phyloP scores from a whole-genome alignment of 192 early-diverging fungal genomes.

The Backusella tuberculispora region DNA sequence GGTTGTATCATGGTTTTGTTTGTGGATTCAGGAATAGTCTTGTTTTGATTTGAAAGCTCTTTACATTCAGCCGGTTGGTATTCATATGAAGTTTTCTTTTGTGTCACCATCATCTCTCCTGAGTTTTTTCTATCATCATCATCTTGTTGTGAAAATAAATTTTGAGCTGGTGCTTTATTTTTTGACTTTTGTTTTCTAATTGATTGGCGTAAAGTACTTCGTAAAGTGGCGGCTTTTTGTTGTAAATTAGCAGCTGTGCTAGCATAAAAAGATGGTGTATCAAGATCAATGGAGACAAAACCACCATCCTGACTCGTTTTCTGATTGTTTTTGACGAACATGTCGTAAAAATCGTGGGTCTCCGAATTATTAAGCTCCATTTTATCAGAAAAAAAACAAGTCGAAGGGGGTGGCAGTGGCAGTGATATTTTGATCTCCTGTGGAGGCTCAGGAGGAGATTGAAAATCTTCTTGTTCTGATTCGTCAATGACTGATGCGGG shows the following conservation, averaged over 20 bases:
- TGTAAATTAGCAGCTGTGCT: slow-evolving; percentile 11
- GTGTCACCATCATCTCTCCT: background rate
- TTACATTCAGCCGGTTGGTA: background rate
- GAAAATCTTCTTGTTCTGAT: background rate
- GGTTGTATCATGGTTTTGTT: background rate
- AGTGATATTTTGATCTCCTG: slow-evolving; percentile 28
- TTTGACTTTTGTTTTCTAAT: slow-evolving; percentile 16
- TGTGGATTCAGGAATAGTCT: background rate
- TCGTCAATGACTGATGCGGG: slow-evolving; percentile 7
- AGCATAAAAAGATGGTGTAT: slow-evolving; percentile 16
- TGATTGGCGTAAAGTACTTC: slow-evolving; percentile 27
- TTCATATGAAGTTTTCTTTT: slow-evolving; percentile 8
- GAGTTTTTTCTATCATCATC: background rate
- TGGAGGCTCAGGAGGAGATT: slow-evolving; percentile 17
- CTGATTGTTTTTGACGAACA: slow-evolving; percentile 14
- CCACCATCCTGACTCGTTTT: background rate
- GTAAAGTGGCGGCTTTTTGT: slow-evolving; percentile 31
- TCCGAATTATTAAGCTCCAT: slow-evolving; percentile 27
- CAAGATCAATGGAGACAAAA: slow-evolving; percentile 20
- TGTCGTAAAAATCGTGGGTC: slow-evolving; percentile 22
- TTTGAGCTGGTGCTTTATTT: slow-evolving; percentile 9
- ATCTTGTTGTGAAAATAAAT: slow-evolving; percentile 14
- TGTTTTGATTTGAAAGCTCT: background rate
- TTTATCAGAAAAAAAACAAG: slow-evolving; percentile 39
- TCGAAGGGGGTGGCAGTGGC: slow-evolving; percentile 31